These are phyloP conservation scores for Microcyclospora pomicola DNA, from an alignment of 2,329 filamentous ascomycete species.

Conservation along the genomic window DNA sequence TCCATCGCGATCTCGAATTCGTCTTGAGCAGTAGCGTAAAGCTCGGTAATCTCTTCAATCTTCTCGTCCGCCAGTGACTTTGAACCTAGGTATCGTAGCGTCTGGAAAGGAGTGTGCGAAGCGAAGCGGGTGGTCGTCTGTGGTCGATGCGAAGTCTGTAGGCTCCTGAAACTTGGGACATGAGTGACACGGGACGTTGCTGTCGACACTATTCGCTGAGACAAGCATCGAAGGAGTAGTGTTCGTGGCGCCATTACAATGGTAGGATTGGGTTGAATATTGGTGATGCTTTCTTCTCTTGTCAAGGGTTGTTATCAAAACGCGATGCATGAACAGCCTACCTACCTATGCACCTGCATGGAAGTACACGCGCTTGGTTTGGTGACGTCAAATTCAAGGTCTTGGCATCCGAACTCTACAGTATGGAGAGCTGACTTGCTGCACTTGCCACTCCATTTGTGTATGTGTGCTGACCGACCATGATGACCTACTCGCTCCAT, in stretches of 20 bases:
- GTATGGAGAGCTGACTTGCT: background rate
- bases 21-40: slow-evolving; percentile 26
- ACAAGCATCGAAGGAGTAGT: background rate
- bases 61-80: slow-evolving; percentile 24
- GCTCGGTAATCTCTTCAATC: slow-evolving; percentile 29
- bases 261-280: background rate
- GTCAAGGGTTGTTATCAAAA: no score
- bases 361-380: no score
- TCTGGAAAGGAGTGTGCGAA: slow-evolving; percentile 13
- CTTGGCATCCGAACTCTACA: slow-evolving; percentile 4
- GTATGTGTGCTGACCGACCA: background rate
- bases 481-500: background rate
- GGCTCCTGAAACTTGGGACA: no score
- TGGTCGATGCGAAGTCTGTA: no score
- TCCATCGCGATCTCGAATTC: slow-evolving; percentile 39
- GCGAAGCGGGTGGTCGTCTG: slow-evolving; percentile 6
- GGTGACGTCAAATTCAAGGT: slow-evolving; percentile 6
- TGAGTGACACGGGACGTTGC: no score
- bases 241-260: slow-evolving; percentile 3
- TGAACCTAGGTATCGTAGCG: slow-evolving; percentile 14
- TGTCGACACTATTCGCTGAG: no score
- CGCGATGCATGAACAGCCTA: no score
- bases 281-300: no score
- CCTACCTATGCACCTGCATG: no score
- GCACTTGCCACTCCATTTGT: no score